These are phyloP conservation scores for Tulasnella sp. DNA, from an alignment of 768 basidiomycete genomes.

Conservation along the genomic window DNA sequence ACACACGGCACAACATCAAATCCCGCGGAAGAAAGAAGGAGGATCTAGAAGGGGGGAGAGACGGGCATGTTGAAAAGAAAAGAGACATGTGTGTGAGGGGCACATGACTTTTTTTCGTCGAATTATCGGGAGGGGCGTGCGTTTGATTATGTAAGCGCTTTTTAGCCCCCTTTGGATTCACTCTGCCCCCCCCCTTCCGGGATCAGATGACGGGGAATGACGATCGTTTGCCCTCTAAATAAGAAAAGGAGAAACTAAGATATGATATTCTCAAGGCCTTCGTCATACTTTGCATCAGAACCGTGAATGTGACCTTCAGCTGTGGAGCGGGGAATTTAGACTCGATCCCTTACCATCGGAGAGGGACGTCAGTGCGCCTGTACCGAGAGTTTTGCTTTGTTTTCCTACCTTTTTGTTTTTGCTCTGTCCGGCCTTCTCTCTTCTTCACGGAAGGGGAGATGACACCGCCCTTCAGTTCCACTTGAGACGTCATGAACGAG, in stretches of 20 bases:
- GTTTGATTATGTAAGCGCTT: background rate
- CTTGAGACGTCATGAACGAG: background rate
- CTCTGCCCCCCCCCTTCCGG: no score
- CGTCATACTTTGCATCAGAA: background rate
- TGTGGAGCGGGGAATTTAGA: background rate
- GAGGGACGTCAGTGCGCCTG: background rate
- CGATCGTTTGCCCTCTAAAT: background rate
- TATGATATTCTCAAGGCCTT: background rate
- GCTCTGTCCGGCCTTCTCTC: background rate
- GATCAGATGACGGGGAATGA: background rate
- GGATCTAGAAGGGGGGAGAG: background rate
- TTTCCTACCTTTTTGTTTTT: no score
- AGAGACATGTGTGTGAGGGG: background rate
- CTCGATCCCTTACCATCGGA: background rate
- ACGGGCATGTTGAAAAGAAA: background rate
- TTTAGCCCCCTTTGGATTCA: background rate
- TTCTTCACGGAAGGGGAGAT: background rate
- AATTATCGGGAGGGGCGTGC: background rate
- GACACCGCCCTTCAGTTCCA: background rate
- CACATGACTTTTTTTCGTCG: background rate
- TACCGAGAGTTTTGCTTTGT: no score
- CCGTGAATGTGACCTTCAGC: background rate
- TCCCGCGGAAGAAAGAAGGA: conserved; percentile 1
- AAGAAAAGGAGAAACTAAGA: background rate
- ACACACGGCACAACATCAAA: background rate